Conservation (phyloP, 129 eudicot genomes). For the Flaveria ramosissima region DNA sequence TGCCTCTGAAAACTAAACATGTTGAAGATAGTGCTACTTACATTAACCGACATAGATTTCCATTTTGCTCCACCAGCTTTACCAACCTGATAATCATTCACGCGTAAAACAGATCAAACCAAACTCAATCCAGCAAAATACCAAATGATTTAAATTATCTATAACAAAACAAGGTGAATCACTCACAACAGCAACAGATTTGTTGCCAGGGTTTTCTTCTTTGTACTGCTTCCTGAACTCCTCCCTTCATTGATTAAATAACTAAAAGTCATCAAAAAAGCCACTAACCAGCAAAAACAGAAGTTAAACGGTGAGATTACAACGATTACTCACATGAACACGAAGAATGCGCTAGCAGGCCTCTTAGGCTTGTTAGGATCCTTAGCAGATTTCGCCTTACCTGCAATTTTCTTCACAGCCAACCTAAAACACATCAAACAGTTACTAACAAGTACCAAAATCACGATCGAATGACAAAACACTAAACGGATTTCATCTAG, state of each 20-base stretch:
- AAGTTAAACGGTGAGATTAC: not conserved
- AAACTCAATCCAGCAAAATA: constrained; percentile 6
- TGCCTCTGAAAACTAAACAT: not conserved
- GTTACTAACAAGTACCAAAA: not conserved
- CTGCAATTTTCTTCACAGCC: constrained; percentile 60
- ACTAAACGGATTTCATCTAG: too few relatives aligned
- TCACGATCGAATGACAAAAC: not conserved
- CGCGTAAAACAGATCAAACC: not conserved
- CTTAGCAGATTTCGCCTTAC: constrained; percentile 56
- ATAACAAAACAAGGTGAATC: not conserved
- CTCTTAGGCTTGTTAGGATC: constrained; percentile 96
- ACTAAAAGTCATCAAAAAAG: not conserved
- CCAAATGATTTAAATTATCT: not conserved
- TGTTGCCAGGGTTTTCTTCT: constrained; percentile 63
- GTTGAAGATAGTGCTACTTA: constrained; percentile 24
- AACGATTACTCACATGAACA: constrained; percentile 54
- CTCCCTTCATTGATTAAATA: constrained; percentile 50
- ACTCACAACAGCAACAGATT: constrained; percentile 83
- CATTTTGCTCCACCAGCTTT: constrained; percentile 88
- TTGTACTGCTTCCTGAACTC: constrained; percentile 62
- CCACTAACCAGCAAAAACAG: not conserved
- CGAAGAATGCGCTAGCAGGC: constrained; percentile 93
- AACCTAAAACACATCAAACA: constrained; percentile 43
- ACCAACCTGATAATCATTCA: constrained; percentile 54
- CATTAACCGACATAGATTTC: constrained; percentile 63